Percentiles rank a stretch among this genome's conserved stretches.
These are phyloP conservation scores for Phylloporus sp. DNA, from an alignment of 768 basidiomycete species.

Conservation along the genomic window DNA sequence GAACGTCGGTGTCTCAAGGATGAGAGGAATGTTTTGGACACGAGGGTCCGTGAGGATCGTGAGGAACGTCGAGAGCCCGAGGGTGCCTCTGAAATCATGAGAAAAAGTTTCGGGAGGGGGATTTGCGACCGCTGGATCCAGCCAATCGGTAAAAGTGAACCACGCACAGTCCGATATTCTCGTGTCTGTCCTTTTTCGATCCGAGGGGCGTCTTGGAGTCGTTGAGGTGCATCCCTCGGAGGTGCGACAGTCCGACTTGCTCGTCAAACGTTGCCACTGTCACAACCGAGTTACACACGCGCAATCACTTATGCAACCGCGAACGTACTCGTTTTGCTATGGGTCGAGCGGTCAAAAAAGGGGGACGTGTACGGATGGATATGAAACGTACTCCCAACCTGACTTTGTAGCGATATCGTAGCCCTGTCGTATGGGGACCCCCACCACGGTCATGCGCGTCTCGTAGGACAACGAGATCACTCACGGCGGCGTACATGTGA, in stretches of 20 bases:
- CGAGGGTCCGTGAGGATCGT: slow-evolving; percentile 66
- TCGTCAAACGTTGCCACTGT: slow-evolving; percentile 63
- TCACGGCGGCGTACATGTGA: slow-evolving; percentile 73
- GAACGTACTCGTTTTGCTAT: slow-evolving; percentile 26
- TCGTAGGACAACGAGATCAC: slow-evolving; percentile 40
- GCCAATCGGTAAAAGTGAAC: too few species aligned
- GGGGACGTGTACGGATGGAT: neutral
- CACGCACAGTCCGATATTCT: slow-evolving; percentile 78
- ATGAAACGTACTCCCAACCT: slow-evolving; percentile 57
- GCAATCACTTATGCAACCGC: neutral
- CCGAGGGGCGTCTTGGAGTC: slow-evolving; percentile 66
- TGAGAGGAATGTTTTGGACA: slow-evolving; percentile 64
- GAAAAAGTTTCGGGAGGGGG: too few species aligned
- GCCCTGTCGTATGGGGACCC: slow-evolving; percentile 46
- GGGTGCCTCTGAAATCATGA: slow-evolving; percentile 69
- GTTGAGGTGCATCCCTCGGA: slow-evolving; percentile 82
- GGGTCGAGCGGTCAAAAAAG: neutral
- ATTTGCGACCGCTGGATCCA: too few species aligned
- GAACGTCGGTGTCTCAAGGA: slow-evolving; percentile 76
- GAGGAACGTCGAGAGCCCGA: slow-evolving; percentile 59
- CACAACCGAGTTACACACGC: neutral
- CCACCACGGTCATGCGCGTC: neutral
- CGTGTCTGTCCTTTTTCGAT: slow-evolving; percentile 73
- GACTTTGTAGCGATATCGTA: slow-evolving; percentile 74
- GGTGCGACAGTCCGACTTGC: slow-evolving; percentile 66